Evolutionary conservation across 495 filamentous ascomycete genomes (phyloP).

Genomic region (Xylaria bambusicola): DNA sequence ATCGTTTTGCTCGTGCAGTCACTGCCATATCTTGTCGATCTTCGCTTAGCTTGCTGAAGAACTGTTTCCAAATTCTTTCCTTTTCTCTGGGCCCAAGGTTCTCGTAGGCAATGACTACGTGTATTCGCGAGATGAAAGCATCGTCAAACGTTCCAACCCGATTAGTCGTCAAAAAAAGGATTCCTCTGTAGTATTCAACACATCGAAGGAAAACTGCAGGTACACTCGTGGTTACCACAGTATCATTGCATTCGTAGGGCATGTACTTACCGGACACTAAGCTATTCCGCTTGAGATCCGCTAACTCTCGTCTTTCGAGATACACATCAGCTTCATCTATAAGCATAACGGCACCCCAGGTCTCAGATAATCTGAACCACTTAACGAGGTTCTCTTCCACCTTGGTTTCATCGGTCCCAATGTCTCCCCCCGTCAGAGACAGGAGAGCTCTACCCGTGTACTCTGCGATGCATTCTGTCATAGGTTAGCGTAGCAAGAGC

Average conservation of each 20-base stretch:
- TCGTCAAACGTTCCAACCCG: slow-evolving; percentile 55
- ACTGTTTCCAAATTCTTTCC: not conserved
- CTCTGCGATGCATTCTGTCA: slow-evolving; percentile 1
- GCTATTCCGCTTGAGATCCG: not conserved
- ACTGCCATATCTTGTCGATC: not conserved
- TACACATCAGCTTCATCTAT: slow-evolving; percentile 3
- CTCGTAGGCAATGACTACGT: slow-evolving; percentile 44
- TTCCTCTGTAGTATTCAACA: slow-evolving; percentile 60
- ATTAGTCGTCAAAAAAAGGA: slow-evolving; percentile 60
- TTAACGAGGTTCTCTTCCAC: not conserved
- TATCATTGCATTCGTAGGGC: not conserved
- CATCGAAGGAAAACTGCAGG: slow-evolving; percentile 50
- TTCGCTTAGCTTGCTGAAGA: not conserved
- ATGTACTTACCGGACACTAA: not conserved
- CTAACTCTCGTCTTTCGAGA: not conserved
- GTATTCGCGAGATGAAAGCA: slow-evolving; percentile 56
- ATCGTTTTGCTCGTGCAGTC: not conserved
- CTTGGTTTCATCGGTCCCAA: not conserved
- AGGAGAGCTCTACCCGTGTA: not conserved
- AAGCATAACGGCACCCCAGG: slow-evolving; percentile 27
- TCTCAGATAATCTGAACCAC: slow-evolving; percentile 11
- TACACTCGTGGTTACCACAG: too few species aligned
- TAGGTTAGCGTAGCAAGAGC: not conserved
- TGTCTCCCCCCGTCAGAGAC: not conserved
- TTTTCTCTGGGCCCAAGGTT: not conserved